These are phyloP conservation scores for Crithidia expoeki DNA, from an alignment of 208 protist species.

Conservation along the genomic window DNA sequence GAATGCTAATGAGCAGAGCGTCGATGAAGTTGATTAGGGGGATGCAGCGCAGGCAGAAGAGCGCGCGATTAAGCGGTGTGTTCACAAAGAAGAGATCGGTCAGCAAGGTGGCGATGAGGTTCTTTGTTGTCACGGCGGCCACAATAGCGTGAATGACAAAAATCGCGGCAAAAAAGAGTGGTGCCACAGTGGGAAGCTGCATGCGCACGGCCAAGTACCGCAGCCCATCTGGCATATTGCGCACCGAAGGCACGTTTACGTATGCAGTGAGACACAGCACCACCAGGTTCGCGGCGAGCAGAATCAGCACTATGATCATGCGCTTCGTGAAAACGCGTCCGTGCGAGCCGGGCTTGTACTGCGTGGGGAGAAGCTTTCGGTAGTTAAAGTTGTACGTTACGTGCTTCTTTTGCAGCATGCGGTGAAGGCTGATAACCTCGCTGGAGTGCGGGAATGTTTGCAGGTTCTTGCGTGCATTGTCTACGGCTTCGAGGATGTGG, in stretches of 20 bases:
- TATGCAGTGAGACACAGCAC: slow-evolving; percentile 46
- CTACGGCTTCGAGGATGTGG: slow-evolving; percentile 73
- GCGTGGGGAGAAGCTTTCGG: slow-evolving; percentile 58
- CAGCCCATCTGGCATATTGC: slow-evolving; percentile 23
- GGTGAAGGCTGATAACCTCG: slow-evolving; percentile 49
- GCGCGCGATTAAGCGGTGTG: slow-evolving; percentile 61
- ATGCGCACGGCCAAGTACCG: slow-evolving; percentile 44
- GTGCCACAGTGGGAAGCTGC: slow-evolving; percentile 55
- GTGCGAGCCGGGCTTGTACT: slow-evolving; percentile 49
- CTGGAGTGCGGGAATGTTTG: slow-evolving; percentile 74
- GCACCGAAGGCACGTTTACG: slow-evolving; percentile 41
- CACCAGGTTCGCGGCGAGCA: slow-evolving; percentile 52
- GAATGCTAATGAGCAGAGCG: slow-evolving; percentile 66
- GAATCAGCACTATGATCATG: slow-evolving; percentile 45
- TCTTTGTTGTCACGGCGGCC: slow-evolving; percentile 41
- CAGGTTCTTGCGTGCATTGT: slow-evolving; percentile 60
- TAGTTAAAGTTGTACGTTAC: slow-evolving; percentile 75
- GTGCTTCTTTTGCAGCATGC: slow-evolving; percentile 44
- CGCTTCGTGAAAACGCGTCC: slow-evolving; percentile 55
- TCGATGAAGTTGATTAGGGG: slow-evolving; percentile 76
- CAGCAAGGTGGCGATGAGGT: slow-evolving; percentile 60
- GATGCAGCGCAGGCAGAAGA: slow-evolving; percentile 75
- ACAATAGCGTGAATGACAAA: slow-evolving; percentile 64
- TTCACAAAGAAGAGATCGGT: slow-evolving; percentile 66
- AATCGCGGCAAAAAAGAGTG: slow-evolving; percentile 60